These are phyloP conservation scores for Barnettozyma populi DNA, from an alignment of 805 yeast genomes.

Conservation along the genomic window DNA sequence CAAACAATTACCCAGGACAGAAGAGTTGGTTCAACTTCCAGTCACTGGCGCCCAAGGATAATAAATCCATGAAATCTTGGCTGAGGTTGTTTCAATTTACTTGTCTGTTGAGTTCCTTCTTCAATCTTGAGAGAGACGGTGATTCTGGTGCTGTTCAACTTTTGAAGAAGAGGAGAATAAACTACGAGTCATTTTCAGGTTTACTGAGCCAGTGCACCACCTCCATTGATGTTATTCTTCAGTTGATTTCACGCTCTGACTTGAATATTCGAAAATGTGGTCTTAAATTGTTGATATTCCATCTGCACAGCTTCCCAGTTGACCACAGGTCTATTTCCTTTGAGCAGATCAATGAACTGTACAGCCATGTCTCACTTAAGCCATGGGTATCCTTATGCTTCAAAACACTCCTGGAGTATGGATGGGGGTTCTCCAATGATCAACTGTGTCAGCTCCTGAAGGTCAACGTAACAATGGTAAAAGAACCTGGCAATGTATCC, in stretches of 20 bases:
- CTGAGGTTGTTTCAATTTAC: conserved; percentile 32
- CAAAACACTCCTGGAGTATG: conserved; percentile 15
- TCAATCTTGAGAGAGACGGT: not conserved
- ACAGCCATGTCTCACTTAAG: conserved; percentile 8
- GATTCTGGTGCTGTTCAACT: conserved; percentile 6
- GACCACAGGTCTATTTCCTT: conserved; percentile 2
- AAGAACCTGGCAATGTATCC: conserved; percentile 17
- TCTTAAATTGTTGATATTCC: conserved; percentile 28
- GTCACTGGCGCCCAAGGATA: conserved; percentile 7
- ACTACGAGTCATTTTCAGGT: conserved; percentile 21
- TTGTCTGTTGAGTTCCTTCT: conserved; percentile 23
- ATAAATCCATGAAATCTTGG: conserved; percentile 32
- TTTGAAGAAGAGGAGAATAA: conserved; percentile 27
- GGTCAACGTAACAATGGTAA: conserved; percentile 31
- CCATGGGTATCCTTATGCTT: conserved; percentile 20
- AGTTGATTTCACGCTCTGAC: conserved; percentile 6
- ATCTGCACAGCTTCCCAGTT: conserved; percentile 13
- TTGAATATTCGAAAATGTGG: conserved; percentile 10
- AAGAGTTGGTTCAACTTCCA: conserved; percentile 26
- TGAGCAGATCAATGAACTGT: conserved; percentile 7
- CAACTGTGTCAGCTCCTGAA: conserved; percentile 23
- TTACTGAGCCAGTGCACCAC: conserved; percentile 25
- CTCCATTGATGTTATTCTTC: conserved; percentile 22
- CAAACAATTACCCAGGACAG: not conserved
- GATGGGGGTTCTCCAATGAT: conserved; percentile 15